Evolutionary conservation across 345 rosid genomes (phyloP), one percentile per base, ranked within the genome.

Genomic region (Lepidium africanum): DNA sequence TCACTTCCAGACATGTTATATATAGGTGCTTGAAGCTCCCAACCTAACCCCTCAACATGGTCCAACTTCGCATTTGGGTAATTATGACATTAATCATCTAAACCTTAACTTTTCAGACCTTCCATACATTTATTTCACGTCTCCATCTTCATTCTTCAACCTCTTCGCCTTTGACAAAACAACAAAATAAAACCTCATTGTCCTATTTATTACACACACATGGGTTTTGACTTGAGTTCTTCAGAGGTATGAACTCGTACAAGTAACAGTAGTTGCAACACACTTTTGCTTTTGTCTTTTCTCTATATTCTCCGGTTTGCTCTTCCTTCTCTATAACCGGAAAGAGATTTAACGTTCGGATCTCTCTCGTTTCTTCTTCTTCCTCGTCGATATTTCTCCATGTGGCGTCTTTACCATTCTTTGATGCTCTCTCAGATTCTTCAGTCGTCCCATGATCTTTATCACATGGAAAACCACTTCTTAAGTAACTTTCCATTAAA

Each of bases 201-300:
- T 37, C 63, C 2, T 7, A 72, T 72, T 72, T 55, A 63, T 75
- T 68, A 75, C 36, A 56, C 71, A 74, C 87, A 80, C 87, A 82
- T 81, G 87, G 76, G 37, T 49, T 59, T 61, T 11, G 39, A 69
- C 63, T 68, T 85, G 76, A 85, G 59, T 73, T 82, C 77, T 78
- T 84, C 72, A 78, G 76, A 51, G 92, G 89, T 59, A 87, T 80
- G 74, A 85, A 87, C 83, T 87, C 87, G 57, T 85, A 74, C 55
- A 59, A 83, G 72, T 80, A 80, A 79, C 56, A 59, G 61, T 81
- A 75, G 58, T 65, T 80, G 69, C 75, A 71, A 39, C 65, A 38
- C 27, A 6, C 25, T 50, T 79, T 80, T 47, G 77, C 51, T 61
- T 73, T 19, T 54, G n/a, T 46, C 36, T 41, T 67, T 63, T 76